phyloP scores from a whole-genome alignment of 306 rosid species.

The Astragalus glycyphyllos region DNA sequence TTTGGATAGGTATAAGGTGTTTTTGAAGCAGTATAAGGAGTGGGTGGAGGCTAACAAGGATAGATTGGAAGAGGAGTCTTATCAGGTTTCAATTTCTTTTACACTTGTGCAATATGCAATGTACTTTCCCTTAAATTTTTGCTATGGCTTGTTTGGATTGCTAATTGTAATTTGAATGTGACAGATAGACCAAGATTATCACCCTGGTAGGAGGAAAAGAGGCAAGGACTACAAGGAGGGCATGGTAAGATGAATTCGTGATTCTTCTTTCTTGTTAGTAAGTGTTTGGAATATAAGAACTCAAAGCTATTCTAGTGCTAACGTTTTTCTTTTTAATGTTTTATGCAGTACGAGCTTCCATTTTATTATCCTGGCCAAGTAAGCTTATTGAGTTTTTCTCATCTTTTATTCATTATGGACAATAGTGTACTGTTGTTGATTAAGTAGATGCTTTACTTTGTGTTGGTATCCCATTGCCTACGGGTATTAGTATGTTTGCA shows the following conservation, averaged over 20 bases:
- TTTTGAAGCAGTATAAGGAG: slow-evolving; percentile 84
- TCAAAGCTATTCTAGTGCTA: slow-evolving; percentile 37
- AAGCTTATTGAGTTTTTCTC: slow-evolving; percentile 46
- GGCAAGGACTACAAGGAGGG: slow-evolving; percentile 96
- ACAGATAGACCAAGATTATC: slow-evolving; percentile 91
- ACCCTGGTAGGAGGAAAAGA: slow-evolving; percentile 95
- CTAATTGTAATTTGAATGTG: slow-evolving; percentile 45
- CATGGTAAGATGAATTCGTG: slow-evolving; percentile 61
- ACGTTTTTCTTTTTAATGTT: slow-evolving; percentile 22
- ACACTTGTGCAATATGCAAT: slow-evolving; percentile 4
- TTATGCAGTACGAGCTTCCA: slow-evolving; percentile 95
- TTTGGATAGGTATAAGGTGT: slow-evolving; percentile 86
- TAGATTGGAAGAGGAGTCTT: slow-evolving; percentile 83
- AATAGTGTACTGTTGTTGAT: slow-evolving; percentile 28
- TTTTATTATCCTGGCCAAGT: slow-evolving; percentile 98
- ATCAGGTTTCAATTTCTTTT: slow-evolving; percentile 57
- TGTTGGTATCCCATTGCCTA: slow-evolving; percentile 8
- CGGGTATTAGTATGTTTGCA: slow-evolving; percentile 5
- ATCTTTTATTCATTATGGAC: slow-evolving; percentile 14
- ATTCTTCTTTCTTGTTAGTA: slow-evolving; percentile 14
- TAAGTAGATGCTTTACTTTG: slow-evolving; percentile 25
- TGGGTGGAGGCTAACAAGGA: slow-evolving; percentile 88
- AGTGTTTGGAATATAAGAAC: slow-evolving; percentile 3
- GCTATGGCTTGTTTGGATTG: slow-evolving; percentile 17
- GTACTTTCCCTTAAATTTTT: neutral